Conservation (phyloP, 176 grass and related monocot species). For the Paspalum notatum region DNA sequence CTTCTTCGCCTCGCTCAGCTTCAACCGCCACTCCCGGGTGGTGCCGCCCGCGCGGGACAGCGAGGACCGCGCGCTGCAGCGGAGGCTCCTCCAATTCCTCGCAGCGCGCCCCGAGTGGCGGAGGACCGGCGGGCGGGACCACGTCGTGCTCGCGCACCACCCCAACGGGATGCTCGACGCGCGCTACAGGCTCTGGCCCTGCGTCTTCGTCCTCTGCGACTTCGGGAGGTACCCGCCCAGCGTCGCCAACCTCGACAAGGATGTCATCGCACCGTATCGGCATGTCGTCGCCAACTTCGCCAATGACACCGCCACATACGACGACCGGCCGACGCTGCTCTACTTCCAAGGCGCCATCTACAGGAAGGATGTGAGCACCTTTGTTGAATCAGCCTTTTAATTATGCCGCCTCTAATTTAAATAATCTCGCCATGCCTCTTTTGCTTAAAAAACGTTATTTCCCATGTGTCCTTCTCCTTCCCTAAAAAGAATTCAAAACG, state of each 20-base stretch:
- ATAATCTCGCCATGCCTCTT: not conserved
- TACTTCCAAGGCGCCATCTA: slow-evolving; percentile 97
- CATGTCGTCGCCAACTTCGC: slow-evolving; percentile 66
- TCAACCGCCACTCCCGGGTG: slow-evolving; percentile 78
- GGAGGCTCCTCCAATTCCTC: slow-evolving; percentile 66
- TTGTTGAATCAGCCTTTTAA: slow-evolving; percentile 23
- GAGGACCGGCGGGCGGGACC: slow-evolving; percentile 75
- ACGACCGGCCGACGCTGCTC: slow-evolving; percentile 69
- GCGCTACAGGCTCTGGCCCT: slow-evolving; percentile 77
- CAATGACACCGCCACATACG: slow-evolving; percentile 75
- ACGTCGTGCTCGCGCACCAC: slow-evolving; percentile 93
- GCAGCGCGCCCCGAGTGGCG: slow-evolving; percentile 65
- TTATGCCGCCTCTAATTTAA: not conserved
- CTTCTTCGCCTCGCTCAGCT: slow-evolving; percentile 98
- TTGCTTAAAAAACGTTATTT: slow-evolving; percentile 7
- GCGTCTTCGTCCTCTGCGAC: slow-evolving; percentile 89
- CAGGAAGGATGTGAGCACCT: slow-evolving; percentile 83
- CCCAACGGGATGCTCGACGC: slow-evolving; percentile 92
- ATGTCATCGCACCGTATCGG: slow-evolving; percentile 82
- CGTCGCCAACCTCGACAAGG: slow-evolving; percentile 84
- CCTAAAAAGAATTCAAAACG: slow-evolving; percentile 35
- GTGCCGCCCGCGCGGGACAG: slow-evolving; percentile 59
- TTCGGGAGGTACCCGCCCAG: slow-evolving; percentile 86
- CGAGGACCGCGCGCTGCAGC: slow-evolving; percentile 72
- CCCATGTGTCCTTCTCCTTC: slow-evolving; percentile 30